Evolutionary conservation across 1,284 basidiomycete species (phyloP), one percentile per base, ranked within the genome.

Genomic region (Cerioporus squamosus): DNA sequence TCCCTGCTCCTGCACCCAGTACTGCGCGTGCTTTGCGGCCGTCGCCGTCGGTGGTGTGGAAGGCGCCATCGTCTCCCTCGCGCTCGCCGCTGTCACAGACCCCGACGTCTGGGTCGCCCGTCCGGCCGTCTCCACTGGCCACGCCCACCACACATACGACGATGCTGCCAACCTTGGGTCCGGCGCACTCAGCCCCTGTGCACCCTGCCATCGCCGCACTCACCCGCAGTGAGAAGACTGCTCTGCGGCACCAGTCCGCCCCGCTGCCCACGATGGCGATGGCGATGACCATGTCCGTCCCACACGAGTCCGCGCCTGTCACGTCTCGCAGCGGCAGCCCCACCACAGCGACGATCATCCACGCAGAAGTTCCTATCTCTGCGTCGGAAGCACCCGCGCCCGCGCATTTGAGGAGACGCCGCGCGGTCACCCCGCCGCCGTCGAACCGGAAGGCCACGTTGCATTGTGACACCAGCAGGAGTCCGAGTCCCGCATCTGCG

Each of bases 21-120:
- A 57, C 54, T 2, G 53, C 54, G 20, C 47, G 61, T 9, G 26
- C 47, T 3, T 14, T 57, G 22, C 48, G 55, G 26, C 59, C 56
- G 2, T 61, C 59, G 2, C 62, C 62, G 0, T 61, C 59, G 2
- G 59, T 64, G 17, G 46, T 61, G 12, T 64, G 62, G 62, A 63
- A 63, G 39, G 42, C 58, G 12, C 58, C 62, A 0, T 64, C 57
- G 7, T 57, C 62, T 23, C 51, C 46, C 5, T 49, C 55, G 23
- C 59, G 59, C 14, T 64, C 62, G 39, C 62, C 62, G 14, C 33
- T 63, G 6, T 60, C 62, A 8, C 58, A 48, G 38, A 31, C 44
- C 14, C 42, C 52, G 0, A 38, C 51, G 5, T 57, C 56, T 2
- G 43, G 38, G 24, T 57, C 49, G 12, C 55, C 48, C 12, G 12